phyloP scores from a whole-genome alignment of 23 red algal species.

The Cyanidiococcus yangmingshanensis region DNA sequence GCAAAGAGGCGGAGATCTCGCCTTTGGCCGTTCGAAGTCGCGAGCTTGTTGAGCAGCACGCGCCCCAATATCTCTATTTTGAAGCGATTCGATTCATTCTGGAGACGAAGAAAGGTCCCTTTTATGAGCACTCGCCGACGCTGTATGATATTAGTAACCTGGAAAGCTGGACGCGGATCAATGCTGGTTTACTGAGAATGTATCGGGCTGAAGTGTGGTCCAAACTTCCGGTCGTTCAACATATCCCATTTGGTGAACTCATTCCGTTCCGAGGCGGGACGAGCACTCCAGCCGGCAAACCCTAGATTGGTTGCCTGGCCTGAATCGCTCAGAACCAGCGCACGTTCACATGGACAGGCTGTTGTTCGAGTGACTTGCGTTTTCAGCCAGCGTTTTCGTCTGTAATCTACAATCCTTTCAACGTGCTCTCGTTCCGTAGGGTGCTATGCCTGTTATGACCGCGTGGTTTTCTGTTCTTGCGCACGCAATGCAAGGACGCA shows the following conservation, averaged over 20 bases:
- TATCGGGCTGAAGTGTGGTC: conserved; percentile 93
- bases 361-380: too few relatives aligned
- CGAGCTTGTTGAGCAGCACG: conserved; percentile 27
- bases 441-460: too few relatives aligned
- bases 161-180: conserved; percentile 77
- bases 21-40: conserved; percentile 33
- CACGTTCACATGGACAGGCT: too few relatives aligned
- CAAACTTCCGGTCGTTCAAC: conserved; percentile 78
- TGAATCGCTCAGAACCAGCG: too few relatives aligned
- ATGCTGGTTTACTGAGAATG: conserved; percentile 85
- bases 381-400: too few relatives aligned
- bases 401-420: too few relatives aligned
- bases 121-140: conserved; percentile 78
- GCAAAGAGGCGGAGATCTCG: conserved; percentile 32
- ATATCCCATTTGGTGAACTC: conserved; percentile 65
- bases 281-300: too few relatives aligned
- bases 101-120: conserved; percentile 79
- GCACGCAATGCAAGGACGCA: too few relatives aligned
- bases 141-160: conserved; percentile 69
- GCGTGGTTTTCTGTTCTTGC: too few relatives aligned
- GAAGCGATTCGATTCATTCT: conserved; percentile 77
- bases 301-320: too few relatives aligned
- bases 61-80: conserved; percentile 80
- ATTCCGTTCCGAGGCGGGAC: conserved; percentile 39
- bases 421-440: too few relatives aligned